phyloP scores from a whole-genome alignment of 2,329 filamentous ascomycete species.

The Neonectria punicea region DNA sequence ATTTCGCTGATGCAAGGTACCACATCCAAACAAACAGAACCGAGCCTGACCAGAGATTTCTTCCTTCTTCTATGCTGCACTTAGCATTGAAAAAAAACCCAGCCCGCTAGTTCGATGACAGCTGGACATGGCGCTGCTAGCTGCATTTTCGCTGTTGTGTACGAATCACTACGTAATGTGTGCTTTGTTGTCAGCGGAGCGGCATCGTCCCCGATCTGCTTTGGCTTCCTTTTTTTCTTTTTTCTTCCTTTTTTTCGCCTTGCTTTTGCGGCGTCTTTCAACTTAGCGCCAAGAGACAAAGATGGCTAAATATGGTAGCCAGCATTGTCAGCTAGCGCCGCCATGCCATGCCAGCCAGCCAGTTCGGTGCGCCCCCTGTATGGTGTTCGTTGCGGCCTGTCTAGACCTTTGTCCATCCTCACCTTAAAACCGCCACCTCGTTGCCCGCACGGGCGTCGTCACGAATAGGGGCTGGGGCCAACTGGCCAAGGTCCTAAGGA shows the following conservation, averaged over 20 bases:
- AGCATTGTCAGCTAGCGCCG: slow-evolving; percentile 24
- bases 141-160: not conserved
- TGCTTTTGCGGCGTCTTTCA: slow-evolving; percentile 25
- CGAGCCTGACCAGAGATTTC: slow-evolving; percentile 4
- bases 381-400: slow-evolving; percentile 28
- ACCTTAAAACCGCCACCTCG: slow-evolving; percentile 29
- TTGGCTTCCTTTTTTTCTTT: slow-evolving; percentile 23
- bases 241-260: slow-evolving; percentile 18
- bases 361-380: slow-evolving; percentile 28
- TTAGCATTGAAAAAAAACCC: slow-evolving; percentile 3
- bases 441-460: slow-evolving; percentile 31
- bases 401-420: slow-evolving; percentile 32
- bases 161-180: not conserved
- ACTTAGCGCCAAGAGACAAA: slow-evolving; percentile 23
- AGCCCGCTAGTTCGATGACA: slow-evolving; percentile 10
- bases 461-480: slow-evolving; percentile 37
- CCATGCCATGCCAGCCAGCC: not conserved
- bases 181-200: slow-evolving; percentile 11
- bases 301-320: slow-evolving; percentile 25
- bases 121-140: slow-evolving; percentile 9
- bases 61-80: slow-evolving; percentile 3
- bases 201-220: slow-evolving; percentile 34
- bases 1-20: slow-evolving; percentile 27
- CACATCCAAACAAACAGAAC: not conserved
- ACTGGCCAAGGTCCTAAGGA: slow-evolving; percentile 17